Conservation (phyloP, 345 rosid genomes). For the Dipteronia dyeriana region DNA sequence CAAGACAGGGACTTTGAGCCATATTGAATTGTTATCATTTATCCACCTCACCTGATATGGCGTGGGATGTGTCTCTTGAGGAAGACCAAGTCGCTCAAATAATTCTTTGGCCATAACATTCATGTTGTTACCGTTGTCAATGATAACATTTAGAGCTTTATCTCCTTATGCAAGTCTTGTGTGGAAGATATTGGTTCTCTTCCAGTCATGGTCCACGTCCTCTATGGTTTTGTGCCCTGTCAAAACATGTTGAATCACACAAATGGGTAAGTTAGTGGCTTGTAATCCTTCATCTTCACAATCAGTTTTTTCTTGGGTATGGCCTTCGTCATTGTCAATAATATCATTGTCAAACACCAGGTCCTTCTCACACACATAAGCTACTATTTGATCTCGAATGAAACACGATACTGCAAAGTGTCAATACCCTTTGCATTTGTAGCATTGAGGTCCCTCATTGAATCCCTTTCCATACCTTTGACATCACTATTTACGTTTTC, state of each 20-base stretch:
- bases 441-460: too few relatives aligned
- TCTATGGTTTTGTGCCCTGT: neutral
- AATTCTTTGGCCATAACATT: too few relatives aligned
- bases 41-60: too few relatives aligned
- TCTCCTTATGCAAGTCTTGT: neutral
- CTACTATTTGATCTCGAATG: neutral
- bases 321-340: neutral
- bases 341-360: neutral
- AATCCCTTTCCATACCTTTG: too few relatives aligned
- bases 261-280: too few relatives aligned
- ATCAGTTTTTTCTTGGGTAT: neutral
- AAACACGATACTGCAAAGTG: neutral
- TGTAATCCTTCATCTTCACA: too few relatives aligned
- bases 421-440: neutral
- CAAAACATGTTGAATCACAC: neutral
- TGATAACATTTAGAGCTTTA: neutral
- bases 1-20: too few relatives aligned
- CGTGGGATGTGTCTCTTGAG: too few relatives aligned
- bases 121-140: neutral
- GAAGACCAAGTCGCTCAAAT: too few relatives aligned
- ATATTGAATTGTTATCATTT: too few relatives aligned
- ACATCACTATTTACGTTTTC: too few relatives aligned
- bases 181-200: neutral
- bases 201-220: neutral
- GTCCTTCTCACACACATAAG: neutral